Percentiles rank a stretch among this genome's conserved stretches.
These are phyloP conservation scores for Emergomyces orientalis DNA, from an alignment of 2,329 filamentous ascomycete species.

Conservation along the genomic window DNA sequence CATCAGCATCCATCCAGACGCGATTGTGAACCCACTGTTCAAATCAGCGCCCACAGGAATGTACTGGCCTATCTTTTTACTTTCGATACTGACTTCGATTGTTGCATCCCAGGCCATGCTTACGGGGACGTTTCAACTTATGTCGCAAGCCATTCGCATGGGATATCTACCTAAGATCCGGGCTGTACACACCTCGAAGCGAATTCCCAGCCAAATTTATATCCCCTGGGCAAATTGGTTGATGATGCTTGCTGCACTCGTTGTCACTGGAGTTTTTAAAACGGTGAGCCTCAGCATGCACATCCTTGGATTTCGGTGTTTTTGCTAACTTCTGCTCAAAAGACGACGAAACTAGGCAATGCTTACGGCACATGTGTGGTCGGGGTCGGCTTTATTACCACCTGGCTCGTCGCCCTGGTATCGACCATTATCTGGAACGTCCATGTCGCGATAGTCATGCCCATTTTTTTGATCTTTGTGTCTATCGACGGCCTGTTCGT, in stretches of 20 bases:
- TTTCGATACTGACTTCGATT: constrained; percentile 61
- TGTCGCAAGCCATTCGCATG: constrained; percentile 64
- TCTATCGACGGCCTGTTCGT: constrained; percentile 60
- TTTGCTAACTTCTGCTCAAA: constrained; percentile 8
- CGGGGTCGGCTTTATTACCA: constrained; percentile 69
- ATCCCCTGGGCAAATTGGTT: constrained; percentile 69
- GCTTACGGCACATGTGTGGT: constrained; percentile 75
- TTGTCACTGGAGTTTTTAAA: constrained; percentile 65
- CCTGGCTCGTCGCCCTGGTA: constrained; percentile 62
- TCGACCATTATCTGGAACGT: constrained; percentile 64
- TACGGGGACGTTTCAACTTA: constrained; percentile 60
- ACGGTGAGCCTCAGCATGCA: constrained; percentile 34
- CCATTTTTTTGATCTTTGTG: constrained; percentile 56
- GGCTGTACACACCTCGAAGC: constrained; percentile 59
- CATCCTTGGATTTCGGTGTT: not conserved
- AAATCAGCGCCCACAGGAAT: constrained; percentile 58
- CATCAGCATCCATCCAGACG: constrained; percentile 51
- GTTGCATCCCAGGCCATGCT: constrained; percentile 74
- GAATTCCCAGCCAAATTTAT: constrained; percentile 66
- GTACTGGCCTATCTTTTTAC: constrained; percentile 57
- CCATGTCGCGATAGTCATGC: constrained; percentile 49
- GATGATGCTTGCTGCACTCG: constrained; percentile 64
- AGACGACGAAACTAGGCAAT: constrained; percentile 60
- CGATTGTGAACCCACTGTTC: constrained; percentile 66
- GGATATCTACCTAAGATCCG: constrained; percentile 69